phyloP scores from a whole-genome alignment of 192 early-diverging fungal genomes.

The Lunasporangiospora selenospora region DNA sequence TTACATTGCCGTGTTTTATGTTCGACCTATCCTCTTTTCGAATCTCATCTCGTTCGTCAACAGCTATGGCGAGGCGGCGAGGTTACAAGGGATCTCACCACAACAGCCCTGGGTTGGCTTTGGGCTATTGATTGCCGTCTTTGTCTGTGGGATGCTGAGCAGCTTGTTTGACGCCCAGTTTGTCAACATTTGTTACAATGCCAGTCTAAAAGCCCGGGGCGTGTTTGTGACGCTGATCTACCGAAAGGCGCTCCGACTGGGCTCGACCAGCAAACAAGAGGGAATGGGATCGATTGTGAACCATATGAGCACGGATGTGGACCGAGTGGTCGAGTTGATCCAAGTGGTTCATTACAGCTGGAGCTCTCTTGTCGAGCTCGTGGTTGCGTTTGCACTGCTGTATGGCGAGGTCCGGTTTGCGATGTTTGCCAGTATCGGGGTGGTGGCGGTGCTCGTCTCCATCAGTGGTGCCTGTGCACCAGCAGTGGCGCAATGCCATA shows the following conservation, averaged over 20 bases:
- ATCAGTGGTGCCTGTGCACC: conserved; percentile 3
- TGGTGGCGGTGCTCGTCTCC: conserved; percentile 6
- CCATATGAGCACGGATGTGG: conserved; percentile 61
- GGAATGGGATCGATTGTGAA: conserved; percentile 69
- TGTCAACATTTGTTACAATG: conserved; percentile 19
- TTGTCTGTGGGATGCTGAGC: conserved; percentile 4
- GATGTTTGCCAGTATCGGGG: conserved; percentile 39
- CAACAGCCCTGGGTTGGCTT: conserved; percentile 19
- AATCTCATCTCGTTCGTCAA: conserved; percentile 17
- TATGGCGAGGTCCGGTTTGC: conserved; percentile 23
- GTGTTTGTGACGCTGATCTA: conserved; percentile 62
- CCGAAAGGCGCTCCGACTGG: conserved; percentile 62
- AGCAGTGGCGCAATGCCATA: neutral
- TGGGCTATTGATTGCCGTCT: conserved; percentile 25
- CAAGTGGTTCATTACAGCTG: conserved; percentile 29
- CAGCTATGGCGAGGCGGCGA: conserved; percentile 6
- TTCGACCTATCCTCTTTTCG: conserved; percentile 25
- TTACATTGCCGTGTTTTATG: conserved; percentile 9
- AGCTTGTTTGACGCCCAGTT: conserved; percentile 34
- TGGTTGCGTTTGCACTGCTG: conserved; percentile 23
- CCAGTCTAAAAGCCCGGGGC: conserved; percentile 56
- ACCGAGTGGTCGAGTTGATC: conserved; percentile 22
- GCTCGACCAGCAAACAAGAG: conserved; percentile 60
- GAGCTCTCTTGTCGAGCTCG: conserved; percentile 28
- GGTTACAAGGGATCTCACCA: neutral